Base-by-base conservation (phyloP, 495 filamentous ascomycete species). In the Aspergillus sclerotioniger region DNA sequence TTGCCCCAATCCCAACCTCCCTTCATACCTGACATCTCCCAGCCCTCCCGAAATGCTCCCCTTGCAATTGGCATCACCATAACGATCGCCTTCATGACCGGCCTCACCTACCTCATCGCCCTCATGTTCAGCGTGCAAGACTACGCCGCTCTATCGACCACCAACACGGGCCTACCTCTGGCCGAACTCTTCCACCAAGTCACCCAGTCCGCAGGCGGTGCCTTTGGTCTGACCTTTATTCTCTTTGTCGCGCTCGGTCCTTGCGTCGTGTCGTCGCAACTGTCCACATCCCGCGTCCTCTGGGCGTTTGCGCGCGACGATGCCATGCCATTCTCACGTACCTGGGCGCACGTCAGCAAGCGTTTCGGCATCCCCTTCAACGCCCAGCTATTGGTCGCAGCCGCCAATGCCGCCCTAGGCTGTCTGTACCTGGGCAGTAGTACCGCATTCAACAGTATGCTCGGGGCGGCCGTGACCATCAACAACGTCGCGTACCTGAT, bases 281-380 rank as follows among this genome's bases (percentile, higher is more conserved):
- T 68, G 87, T 55, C 58, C 37, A 87, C 86, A 49, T 86, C 87
- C 2, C 84, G 85, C 29, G 63, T 69, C 13, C 84, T 86, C 63
- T 93, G 90, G 90, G 82, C 88, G 2, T 82, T 93, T 20, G 82
- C 88, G n/a, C 82, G 90, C 16, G 90, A 93, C 63, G 78, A 84
- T 8, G 74, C 71, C 8, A 67, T 73, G 6, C 73, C 72, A 0
- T 66, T 75, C 25, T 68, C 71, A 4, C 3, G 10, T 1, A 63
- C 58, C 6, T 71, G 62, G 66, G 61, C 61, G 0, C 63, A 60
- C 10, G 65, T 72, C 28, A 60, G 62, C 49, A 55, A 43, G 3
- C 52, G 43, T 17, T 64, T 69, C 1, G 67, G 63, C 0, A 62
- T 67, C 3, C 70, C 89, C 0, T 73, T 89, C 37, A 79, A 83